Percentiles rank a stretch among this genome's conserved stretches.
Conservation (phyloP, 2,329 filamentous ascomycete species). For the Penicillium sp. region DNA sequence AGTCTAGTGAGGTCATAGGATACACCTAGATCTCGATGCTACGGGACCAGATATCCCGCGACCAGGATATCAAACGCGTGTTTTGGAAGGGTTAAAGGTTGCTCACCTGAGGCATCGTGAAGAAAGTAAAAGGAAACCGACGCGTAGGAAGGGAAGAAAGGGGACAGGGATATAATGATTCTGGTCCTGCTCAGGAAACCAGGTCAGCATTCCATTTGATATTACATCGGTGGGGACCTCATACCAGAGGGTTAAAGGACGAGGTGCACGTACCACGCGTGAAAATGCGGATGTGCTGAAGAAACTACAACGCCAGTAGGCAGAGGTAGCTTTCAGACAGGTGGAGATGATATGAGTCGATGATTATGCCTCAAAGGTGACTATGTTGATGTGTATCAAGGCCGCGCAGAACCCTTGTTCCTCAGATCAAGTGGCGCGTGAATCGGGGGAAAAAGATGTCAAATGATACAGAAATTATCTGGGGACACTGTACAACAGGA, state of each 20-base stretch:
- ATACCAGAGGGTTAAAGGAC: constrained; percentile 30
- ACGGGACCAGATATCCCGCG: not conserved
- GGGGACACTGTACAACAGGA: constrained; percentile 11
- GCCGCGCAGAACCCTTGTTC: constrained; percentile 25
- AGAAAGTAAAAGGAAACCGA: constrained; percentile 23
- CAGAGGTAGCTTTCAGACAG: constrained; percentile 15
- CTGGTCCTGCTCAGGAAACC: constrained; percentile 27
- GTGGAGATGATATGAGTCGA: constrained; percentile 23
- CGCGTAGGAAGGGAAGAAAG: constrained; percentile 23
- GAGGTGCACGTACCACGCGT: constrained; percentile 39
- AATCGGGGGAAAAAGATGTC: constrained; percentile 12
- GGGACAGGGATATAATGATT: constrained; percentile 26
- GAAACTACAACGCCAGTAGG: constrained; percentile 22
- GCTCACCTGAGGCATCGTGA: constrained; percentile 58
- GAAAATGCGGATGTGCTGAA: constrained; percentile 29
- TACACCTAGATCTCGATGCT: not conserved
- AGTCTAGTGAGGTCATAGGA: not conserved
- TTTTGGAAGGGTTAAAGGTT: constrained; percentile 13
- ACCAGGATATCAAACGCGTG: constrained; percentile 17
- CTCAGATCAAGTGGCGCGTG: constrained; percentile 18
- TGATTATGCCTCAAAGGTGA: constrained; percentile 16
- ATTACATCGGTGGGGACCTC: constrained; percentile 31
- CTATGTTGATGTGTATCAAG: constrained; percentile 28
- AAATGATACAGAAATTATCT: constrained; percentile 16
- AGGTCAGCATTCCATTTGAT: constrained; percentile 37